A percentile compares a stretch with the other conserved stretches of the same genome.
These are phyloP conservation scores for Fusarium tricinctum DNA, from an alignment of 2,329 filamentous ascomycete genomes.

Conservation along the genomic window DNA sequence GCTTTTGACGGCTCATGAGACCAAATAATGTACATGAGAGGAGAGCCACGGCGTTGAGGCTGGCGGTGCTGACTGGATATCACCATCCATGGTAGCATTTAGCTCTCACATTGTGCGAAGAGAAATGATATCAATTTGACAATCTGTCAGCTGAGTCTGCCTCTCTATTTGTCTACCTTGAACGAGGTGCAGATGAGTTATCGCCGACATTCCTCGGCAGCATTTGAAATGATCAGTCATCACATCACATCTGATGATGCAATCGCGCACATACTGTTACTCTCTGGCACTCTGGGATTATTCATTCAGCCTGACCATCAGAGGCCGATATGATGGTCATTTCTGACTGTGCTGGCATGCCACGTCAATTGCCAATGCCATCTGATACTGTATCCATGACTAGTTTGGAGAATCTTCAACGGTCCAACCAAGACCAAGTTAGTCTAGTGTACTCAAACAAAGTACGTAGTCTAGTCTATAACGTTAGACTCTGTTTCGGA, in stretches of 20 bases:
- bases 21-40: constrained; percentile 22
- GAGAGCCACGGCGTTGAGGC: constrained; percentile 21
- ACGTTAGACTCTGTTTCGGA: constrained; percentile 32
- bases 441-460: constrained; percentile 17
- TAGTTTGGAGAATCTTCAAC: constrained; percentile 19
- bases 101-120: constrained; percentile 23
- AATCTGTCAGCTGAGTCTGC: constrained; percentile 36
- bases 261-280: constrained; percentile 24
- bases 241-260: constrained; percentile 37
- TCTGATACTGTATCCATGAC: constrained; percentile 12
- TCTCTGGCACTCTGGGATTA: constrained; percentile 11
- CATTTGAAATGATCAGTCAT: constrained; percentile 20
- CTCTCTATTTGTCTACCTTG: constrained; percentile 16
- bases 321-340: constrained; percentile 1
- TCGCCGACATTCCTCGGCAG: constrained; percentile 35
- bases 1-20: constrained; percentile 21
- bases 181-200: constrained; percentile 41
- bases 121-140: constrained; percentile 24
- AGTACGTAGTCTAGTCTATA: background rate
- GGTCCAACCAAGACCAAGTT: constrained; percentile 16
- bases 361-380: constrained; percentile 47
- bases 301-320: constrained; percentile 23
- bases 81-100: constrained; percentile 14
- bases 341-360: constrained; percentile 42
- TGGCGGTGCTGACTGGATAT: constrained; percentile 22